Evolutionary conservation across 805 yeast species (phyloP).

Genomic region (Pichia paraexigua): DNA sequence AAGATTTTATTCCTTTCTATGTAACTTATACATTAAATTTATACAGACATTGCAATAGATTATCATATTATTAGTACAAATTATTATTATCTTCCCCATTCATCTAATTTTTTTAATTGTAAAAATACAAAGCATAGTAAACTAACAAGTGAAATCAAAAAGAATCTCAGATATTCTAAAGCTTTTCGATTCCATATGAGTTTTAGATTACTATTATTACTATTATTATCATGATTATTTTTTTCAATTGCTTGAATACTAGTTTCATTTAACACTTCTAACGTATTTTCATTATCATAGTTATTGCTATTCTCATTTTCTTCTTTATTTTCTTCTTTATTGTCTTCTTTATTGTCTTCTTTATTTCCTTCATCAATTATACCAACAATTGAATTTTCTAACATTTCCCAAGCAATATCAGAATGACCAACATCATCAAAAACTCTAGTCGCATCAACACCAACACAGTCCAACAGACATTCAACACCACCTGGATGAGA

Average conservation of each 20-base stretch:
- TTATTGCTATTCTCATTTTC: background rate
- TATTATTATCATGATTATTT: too few species aligned
- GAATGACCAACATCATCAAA: conserved; percentile 70
- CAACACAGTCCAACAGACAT: conserved; percentile 70
- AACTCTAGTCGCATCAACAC: conserved; percentile 65
- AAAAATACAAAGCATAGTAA: conserved; percentile 22
- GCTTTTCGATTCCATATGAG: conserved; percentile 3
- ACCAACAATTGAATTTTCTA: conserved; percentile 75
- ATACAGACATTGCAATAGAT: background rate
- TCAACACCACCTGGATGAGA: conserved; percentile 85
- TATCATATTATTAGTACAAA: background rate
- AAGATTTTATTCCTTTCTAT: background rate
- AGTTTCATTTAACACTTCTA: background rate
- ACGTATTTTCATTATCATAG: background rate
- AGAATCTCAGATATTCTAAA: conserved; percentile 8
- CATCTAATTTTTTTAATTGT: conserved; percentile 25
- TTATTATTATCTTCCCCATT: background rate
- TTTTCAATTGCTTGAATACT: background rate
- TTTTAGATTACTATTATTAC: background rate
- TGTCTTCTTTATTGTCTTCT: background rate
- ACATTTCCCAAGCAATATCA: conserved; percentile 77
- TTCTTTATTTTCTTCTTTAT: background rate
- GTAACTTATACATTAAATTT: background rate
- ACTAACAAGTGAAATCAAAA: conserved; percentile 21
- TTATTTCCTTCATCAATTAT: conserved; percentile 27